Conservation (phyloP, 352 stramenopile genomes). For the Pythium aquatile region DNA sequence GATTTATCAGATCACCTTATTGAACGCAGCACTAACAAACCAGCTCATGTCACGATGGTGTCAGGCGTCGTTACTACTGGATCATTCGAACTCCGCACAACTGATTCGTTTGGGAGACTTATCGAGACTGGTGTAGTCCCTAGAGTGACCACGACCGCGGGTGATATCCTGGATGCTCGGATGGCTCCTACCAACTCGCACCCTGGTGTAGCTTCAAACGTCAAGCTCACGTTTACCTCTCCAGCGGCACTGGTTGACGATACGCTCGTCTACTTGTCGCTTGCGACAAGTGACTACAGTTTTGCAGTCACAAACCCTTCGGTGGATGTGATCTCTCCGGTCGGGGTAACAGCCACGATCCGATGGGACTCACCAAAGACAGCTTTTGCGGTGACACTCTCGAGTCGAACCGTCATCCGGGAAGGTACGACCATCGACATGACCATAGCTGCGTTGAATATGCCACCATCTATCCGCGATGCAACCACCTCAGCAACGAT, state of each 20-base stretch:
- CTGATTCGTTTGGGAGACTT: conserved; percentile 34
- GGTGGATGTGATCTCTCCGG: conserved; percentile 26
- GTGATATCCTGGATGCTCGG: conserved; percentile 32
- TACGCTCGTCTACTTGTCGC: conserved; percentile 39
- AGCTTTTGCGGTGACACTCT: conserved; percentile 41
- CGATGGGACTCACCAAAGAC: conserved; percentile 36
- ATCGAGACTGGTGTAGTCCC: conserved; percentile 31
- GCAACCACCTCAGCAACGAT: conserved; percentile 32
- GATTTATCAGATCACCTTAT: background rate
- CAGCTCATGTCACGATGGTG: background rate
- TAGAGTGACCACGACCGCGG: conserved; percentile 35
- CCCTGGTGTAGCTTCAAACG: conserved; percentile 42
- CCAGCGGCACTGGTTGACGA: conserved; percentile 39
- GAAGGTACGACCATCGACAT: conserved; percentile 33
- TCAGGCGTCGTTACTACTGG: conserved; percentile 31
- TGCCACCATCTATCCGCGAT: conserved; percentile 46
- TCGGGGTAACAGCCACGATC: conserved; percentile 31
- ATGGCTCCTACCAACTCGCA: conserved; percentile 37
- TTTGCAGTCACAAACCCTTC: conserved; percentile 26
- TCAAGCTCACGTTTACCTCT: conserved; percentile 48
- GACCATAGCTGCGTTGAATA: conserved; percentile 38
- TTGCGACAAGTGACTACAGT: conserved; percentile 44
- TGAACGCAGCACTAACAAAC: background rate
- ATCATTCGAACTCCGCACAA: conserved; percentile 35
- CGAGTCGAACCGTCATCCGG: conserved; percentile 29